Base-by-base conservation (phyloP, 352 stramenopile species). In the Phytophthora citrophthora region DNA sequence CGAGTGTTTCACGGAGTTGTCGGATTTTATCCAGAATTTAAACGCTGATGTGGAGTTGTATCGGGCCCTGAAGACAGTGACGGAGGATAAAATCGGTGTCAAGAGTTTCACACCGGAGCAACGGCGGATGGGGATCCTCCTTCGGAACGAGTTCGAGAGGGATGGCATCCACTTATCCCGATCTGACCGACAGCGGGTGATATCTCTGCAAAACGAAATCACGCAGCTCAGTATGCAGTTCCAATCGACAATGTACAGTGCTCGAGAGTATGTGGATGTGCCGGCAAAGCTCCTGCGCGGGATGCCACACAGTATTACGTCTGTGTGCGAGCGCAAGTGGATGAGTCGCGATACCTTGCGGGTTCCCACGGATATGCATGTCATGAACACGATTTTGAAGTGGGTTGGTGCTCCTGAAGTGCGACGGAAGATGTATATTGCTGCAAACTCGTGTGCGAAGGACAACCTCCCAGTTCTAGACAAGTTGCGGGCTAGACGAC, bases 21-120 rank as follows among this genome's bases (percentile, higher is more conserved):
- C 88, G 53, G 89, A 97, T 50, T 98, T 98, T 67, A 98, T 99
- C 76, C 90, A 93, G 58, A 88, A 94, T 61, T 70, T 99, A 15
- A 99, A 99, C 79, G 86, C 87, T 11, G 94, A 99, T 68, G 74
- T 88, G 20, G 75, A 85, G 9, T 73, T 99, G 16, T 99, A 98
- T 72, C 55, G 84, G 12, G 77, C 81, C n/a, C 62, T 99, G 16
- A 69, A 72, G 20, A 64, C 61, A 0, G 86, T 98, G n/a, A 88
- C 77, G 1, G 70, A 88, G 48, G 71, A 93, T 62, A 36, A 51
- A 36, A 39, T 60, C 8, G 62, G 83, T 8, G 88, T 92, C 75
- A 49, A 64, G n/a, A 71, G 54, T 10, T 90, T 94, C 41, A 93
- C 81, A 2, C 78, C 94, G 34, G 97, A 98, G 76, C 91, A 98